These are phyloP conservation scores for Myriosclerotinia scirpicola DNA, from an alignment of 2,329 filamentous ascomycete genomes.

Conservation along the genomic window DNA sequence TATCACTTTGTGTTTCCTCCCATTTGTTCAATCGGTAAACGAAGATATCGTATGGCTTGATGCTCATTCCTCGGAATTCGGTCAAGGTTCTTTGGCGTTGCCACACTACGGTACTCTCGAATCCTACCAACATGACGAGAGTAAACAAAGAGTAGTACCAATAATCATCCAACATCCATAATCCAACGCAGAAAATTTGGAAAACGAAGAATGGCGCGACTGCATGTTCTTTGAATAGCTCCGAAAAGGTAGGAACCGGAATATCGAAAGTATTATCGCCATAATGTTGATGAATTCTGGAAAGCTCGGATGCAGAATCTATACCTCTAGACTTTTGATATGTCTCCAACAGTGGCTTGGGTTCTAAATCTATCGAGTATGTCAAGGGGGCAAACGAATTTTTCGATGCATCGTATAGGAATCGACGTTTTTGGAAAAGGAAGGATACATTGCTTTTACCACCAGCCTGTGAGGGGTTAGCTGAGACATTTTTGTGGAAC, in stretches of 20 bases:
- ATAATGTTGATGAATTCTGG: slow-evolving; percentile 85
- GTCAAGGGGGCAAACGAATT: slow-evolving; percentile 77
- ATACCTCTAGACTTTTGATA: slow-evolving; percentile 84
- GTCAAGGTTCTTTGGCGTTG: slow-evolving; percentile 92
- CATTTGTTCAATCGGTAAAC: slow-evolving; percentile 86
- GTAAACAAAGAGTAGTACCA: slow-evolving; percentile 99
- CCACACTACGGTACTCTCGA: slow-evolving; percentile 99
- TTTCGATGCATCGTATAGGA: slow-evolving; percentile 73
- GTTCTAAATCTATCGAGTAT: slow-evolving; percentile 82
- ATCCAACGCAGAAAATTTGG: slow-evolving; percentile 95
- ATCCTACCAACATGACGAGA: slow-evolving; percentile 95
- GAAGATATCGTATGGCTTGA: slow-evolving; percentile 95
- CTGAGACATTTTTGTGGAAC: slow-evolving; percentile 8
- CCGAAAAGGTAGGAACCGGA: slow-evolving; percentile 89
- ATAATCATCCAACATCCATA: slow-evolving; percentile 99
- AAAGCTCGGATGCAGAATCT: slow-evolving; percentile 69
- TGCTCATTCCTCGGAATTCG: slow-evolving; percentile 98
- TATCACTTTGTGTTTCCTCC: slow-evolving; percentile 85
- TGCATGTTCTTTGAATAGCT: slow-evolving; percentile 97
- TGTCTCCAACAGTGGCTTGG: slow-evolving; percentile 72
- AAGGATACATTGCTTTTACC: slow-evolving; percentile 81
- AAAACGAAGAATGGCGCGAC: slow-evolving; percentile 99
- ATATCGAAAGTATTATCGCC: slow-evolving; percentile 97
- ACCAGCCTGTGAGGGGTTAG: slow-evolving; percentile 53
- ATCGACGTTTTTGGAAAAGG: slow-evolving; percentile 96